These are phyloP conservation scores for Sugiyamaella paludigena DNA, from an alignment of 1,139 yeast genomes.

Conservation along the genomic window DNA sequence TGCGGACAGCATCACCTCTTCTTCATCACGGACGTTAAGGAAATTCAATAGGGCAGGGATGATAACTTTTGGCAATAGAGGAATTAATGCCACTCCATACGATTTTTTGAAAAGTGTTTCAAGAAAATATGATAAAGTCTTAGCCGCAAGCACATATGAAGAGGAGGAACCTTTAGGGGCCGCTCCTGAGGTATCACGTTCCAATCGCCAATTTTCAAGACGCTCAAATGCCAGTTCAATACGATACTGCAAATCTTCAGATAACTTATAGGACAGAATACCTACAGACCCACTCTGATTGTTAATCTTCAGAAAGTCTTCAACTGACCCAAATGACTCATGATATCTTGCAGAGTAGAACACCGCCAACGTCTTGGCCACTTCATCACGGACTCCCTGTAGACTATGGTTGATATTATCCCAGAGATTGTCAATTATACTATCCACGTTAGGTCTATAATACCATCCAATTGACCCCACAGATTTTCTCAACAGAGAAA, in stretches of 20 bases:
- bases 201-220: slow-evolving; percentile 47
- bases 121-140: slow-evolving; percentile 33
- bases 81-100: slow-evolving; percentile 31
- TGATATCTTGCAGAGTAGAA: slow-evolving; percentile 53
- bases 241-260: slow-evolving; percentile 31
- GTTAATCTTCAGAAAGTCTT: slow-evolving; percentile 45
- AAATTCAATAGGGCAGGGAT: slow-evolving; percentile 71
- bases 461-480: slow-evolving; percentile 60
- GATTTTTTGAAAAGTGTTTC: slow-evolving; percentile 25
- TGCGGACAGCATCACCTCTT: slow-evolving; percentile 64
- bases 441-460: slow-evolving; percentile 48
- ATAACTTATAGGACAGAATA: slow-evolving; percentile 31
- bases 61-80: slow-evolving; percentile 44
- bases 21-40: slow-evolving; percentile 74
- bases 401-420: slow-evolving; percentile 46
- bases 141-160: slow-evolving; percentile 39
- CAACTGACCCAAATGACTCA: slow-evolving; percentile 48
- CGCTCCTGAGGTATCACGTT: slow-evolving; percentile 17
- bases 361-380: slow-evolving; percentile 63
- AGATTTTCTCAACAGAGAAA: slow-evolving; percentile 56
- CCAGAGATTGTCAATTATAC: slow-evolving; percentile 49
- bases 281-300: slow-evolving; percentile 40
- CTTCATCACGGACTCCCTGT: slow-evolving; percentile 68
- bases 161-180: slow-evolving; percentile 13
- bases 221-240: slow-evolving; percentile 43